These are phyloP conservation scores for Striga hermonthica DNA, from an alignment of 305 asterid species.

Conservation along the genomic window DNA sequence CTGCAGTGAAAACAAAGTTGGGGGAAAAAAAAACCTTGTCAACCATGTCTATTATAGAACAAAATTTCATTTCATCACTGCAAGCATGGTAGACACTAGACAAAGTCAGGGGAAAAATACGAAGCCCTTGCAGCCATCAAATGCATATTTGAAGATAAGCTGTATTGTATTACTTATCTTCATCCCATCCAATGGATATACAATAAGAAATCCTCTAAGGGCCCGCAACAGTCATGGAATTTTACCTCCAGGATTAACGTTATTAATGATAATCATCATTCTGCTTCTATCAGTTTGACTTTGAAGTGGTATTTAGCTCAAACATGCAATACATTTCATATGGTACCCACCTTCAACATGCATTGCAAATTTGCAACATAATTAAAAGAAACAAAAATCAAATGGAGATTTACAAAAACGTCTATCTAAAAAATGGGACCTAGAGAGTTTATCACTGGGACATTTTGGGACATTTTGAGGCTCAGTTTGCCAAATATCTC, in stretches of 20 bases:
- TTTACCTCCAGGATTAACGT: background rate
- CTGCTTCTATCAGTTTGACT: background rate
- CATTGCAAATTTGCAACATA: background rate
- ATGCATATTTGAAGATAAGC: too few species aligned
- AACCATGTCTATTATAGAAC: background rate
- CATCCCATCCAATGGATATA: background rate
- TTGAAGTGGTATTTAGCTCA: background rate
- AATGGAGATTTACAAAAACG: too few species aligned
- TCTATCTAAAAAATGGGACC: too few species aligned
- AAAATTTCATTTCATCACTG: background rate
- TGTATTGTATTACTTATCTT: background rate
- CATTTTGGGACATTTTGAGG: too few species aligned
- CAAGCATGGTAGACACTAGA: background rate
- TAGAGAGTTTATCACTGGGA: too few species aligned
- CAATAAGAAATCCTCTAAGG: background rate
- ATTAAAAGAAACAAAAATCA: too few species aligned
- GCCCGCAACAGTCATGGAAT: background rate
- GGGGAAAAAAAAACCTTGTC: background rate
- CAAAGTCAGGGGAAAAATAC: background rate
- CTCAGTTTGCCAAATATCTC: too few species aligned
- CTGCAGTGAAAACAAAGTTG: constrained; percentile 2
- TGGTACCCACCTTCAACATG: constrained; percentile 1
- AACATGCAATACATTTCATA: background rate
- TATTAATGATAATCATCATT: background rate
- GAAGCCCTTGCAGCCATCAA: background rate